These are phyloP conservation scores for Scedosporium boydii DNA, from an alignment of 2,329 filamentous ascomycete species.

Conservation along the genomic window DNA sequence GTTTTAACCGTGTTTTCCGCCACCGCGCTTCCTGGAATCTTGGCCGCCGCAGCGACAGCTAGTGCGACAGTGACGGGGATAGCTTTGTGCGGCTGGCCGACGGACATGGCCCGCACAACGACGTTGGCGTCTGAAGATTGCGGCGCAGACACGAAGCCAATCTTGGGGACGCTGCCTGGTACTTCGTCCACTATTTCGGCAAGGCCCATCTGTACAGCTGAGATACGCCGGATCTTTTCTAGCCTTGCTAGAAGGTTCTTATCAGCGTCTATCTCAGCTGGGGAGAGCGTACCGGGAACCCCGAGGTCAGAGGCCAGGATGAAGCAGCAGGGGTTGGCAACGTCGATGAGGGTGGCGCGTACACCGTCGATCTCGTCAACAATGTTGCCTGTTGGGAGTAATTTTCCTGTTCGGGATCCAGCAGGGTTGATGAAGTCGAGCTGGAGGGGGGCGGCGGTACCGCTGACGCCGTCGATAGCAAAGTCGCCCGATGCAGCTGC, in stretches of 20 bases:
- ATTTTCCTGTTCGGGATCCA: constrained; percentile 52
- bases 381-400: constrained; percentile 48
- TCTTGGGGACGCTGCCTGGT: constrained; percentile 53
- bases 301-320: constrained; percentile 43
- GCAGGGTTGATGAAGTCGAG: constrained; percentile 54
- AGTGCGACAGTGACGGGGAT: constrained; percentile 48
- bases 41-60: constrained; percentile 38
- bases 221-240: constrained; percentile 46
- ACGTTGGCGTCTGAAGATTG: constrained; percentile 20
- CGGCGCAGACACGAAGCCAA: constrained; percentile 41
- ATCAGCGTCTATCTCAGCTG: constrained; percentile 41
- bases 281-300: constrained; percentile 39
- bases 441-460: constrained; percentile 44
- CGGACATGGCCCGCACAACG: constrained; percentile 40
- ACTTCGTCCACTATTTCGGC: constrained; percentile 25
- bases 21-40: constrained; percentile 30
- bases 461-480: constrained; percentile 54
- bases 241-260: constrained; percentile 33
- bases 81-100: constrained; percentile 46
- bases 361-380: constrained; percentile 41
- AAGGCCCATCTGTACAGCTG: constrained; percentile 53
- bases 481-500: constrained; percentile 43
- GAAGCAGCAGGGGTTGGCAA: constrained; percentile 56
- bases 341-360: constrained; percentile 49
- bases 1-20: constrained; percentile 18